These are phyloP conservation scores for Brassica nigra DNA, from an alignment of 345 rosid species.

Conservation along the genomic window DNA sequence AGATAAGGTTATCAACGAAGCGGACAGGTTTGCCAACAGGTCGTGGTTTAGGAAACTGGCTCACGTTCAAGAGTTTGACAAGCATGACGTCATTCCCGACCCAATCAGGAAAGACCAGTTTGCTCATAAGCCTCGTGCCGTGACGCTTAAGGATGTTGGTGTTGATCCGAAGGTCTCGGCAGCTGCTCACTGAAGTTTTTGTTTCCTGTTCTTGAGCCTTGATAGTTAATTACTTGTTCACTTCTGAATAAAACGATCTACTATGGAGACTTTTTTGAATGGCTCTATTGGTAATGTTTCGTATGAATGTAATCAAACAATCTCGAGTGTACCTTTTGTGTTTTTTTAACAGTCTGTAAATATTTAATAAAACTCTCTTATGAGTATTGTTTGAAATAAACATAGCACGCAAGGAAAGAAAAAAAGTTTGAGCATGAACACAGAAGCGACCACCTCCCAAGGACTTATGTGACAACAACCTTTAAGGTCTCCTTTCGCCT, in stretches of 20 bases:
- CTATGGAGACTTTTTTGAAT: background rate
- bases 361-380: background rate
- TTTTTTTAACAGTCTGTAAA: background rate
- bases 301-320: background rate
- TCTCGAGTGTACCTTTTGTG: background rate
- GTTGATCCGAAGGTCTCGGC: slow-evolving; percentile 49
- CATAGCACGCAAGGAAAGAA: too few species aligned
- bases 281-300: background rate
- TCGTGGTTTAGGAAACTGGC: slow-evolving; percentile 79
- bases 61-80: slow-evolving; percentile 56
- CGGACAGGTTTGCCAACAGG: slow-evolving; percentile 46
- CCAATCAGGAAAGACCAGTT: slow-evolving; percentile 46
- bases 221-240: background rate
- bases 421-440: too few species aligned
- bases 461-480: too few species aligned
- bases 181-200: slow-evolving; percentile 8
- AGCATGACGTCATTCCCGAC: slow-evolving; percentile 35
- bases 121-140: slow-evolving; percentile 43
- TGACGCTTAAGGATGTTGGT: slow-evolving; percentile 63
- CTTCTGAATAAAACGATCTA: background rate
- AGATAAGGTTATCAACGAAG: slow-evolving; percentile 50
- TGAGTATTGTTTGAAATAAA: too few species aligned
- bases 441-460: too few species aligned
- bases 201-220: background rate
- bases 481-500: too few species aligned